Conservation (phyloP, 345 rosid genomes). For the Raphanus sativus region DNA sequence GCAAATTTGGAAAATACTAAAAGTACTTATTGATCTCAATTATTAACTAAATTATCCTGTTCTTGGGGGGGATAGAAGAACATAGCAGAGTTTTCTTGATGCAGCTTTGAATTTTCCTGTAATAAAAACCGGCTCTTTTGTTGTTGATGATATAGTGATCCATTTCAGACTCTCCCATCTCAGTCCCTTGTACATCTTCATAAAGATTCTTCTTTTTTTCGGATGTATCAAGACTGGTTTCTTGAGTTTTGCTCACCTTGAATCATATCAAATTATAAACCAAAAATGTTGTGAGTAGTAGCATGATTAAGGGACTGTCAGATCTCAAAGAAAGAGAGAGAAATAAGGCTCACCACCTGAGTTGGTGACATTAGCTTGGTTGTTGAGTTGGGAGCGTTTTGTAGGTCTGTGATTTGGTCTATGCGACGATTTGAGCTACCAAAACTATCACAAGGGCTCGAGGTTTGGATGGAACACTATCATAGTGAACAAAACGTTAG, state of each 20-base stretch:
- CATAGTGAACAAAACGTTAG: background rate
- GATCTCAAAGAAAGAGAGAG: background rate
- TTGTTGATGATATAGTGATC: background rate
- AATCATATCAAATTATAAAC: background rate
- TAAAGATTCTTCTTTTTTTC: background rate
- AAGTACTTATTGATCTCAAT: background rate
- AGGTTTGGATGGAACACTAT: constrained; percentile 13
- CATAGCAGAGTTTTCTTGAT: background rate
- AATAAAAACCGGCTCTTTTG: constrained; percentile 6
- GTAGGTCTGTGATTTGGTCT: background rate
- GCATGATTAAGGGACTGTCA: background rate
- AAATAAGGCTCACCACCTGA: background rate
- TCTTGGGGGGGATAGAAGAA: background rate
- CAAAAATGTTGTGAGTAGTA: background rate
- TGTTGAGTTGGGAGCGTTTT: background rate
- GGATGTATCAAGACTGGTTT: background rate
- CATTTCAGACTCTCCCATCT: background rate
- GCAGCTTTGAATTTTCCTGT: background rate
- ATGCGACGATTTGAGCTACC: constrained; percentile 15
- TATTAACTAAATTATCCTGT: background rate
- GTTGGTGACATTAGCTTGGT: background rate
- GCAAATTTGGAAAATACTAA: constrained; percentile 7
- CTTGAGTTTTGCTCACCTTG: constrained; percentile 11
- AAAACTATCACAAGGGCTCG: constrained; percentile 22
- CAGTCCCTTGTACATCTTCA: background rate